phyloP scores from a whole-genome alignment of 2,329 filamentous ascomycete genomes.

The Colletotrichum australisinense region DNA sequence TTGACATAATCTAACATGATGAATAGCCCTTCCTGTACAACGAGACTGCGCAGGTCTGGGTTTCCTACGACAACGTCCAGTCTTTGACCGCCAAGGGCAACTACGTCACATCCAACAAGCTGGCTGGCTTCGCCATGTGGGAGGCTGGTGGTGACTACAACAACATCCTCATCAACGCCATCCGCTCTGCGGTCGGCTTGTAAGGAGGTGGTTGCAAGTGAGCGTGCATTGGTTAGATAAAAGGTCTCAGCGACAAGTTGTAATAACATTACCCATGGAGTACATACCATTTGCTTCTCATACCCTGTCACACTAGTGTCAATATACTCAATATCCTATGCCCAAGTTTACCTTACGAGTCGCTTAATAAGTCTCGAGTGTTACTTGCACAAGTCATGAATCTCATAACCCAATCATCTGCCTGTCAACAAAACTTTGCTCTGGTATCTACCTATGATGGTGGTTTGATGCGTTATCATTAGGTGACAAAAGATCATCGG shows the following conservation, averaged over 20 bases:
- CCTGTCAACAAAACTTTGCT: no score
- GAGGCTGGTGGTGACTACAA: constrained; percentile 32
- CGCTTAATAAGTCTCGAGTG: no score
- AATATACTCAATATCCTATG: not conserved
- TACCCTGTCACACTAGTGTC: no score
- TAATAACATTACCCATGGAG: not conserved
- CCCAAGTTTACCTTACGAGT: no score
- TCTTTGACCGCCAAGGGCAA: constrained; percentile 27
- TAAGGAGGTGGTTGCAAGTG: not conserved
- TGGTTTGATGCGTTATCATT: no score
- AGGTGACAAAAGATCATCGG: no score
- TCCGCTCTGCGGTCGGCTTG: constrained; percentile 26
- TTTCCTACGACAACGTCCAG: constrained; percentile 30
- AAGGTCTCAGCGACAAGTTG: not conserved
- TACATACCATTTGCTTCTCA: no score
- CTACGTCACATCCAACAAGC: constrained; percentile 9
- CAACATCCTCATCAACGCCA: constrained; percentile 28
- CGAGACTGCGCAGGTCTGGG: constrained; percentile 27
- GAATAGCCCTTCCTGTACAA: constrained; percentile 21
- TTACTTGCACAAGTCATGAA: no score
- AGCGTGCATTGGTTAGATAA: not conserved
- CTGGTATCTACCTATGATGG: no score
- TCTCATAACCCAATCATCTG: no score
- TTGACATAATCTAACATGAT: not conserved
- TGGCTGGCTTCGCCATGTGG: constrained; percentile 29